A percentile compares a stretch with the other conserved stretches of the same genome.
phyloP scores from a whole-genome alignment of 768 basidiomycete species.

The Goffeauzyma gilvescens region DNA sequence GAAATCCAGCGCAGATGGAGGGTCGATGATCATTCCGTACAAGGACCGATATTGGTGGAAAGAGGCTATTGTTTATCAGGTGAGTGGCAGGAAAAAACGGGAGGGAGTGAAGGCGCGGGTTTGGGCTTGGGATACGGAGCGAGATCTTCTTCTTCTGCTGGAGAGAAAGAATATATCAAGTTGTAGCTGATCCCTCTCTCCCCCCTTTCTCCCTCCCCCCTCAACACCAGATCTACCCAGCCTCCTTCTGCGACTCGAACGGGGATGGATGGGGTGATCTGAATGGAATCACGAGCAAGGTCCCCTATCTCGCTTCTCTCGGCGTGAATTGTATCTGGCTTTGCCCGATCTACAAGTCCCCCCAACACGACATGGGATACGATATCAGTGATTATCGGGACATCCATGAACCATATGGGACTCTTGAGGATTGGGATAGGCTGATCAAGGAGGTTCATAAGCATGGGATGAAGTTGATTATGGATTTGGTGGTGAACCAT shows the following conservation, averaged over 20 bases:
- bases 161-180: neutral
- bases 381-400: slow-evolving; percentile 32
- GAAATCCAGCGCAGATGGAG: too few relatives aligned
- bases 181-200: neutral
- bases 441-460: slow-evolving; percentile 36
- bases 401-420: slow-evolving; percentile 42
- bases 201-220: neutral
- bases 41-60: slow-evolving; percentile 30
- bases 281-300: slow-evolving; percentile 44
- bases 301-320: slow-evolving; percentile 51
- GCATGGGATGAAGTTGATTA: slow-evolving; percentile 53
- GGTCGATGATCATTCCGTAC: slow-evolving; percentile 2
- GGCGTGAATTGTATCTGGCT: slow-evolving; percentile 55
- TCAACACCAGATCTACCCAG: slow-evolving; percentile 44
- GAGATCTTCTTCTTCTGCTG: neutral
- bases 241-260: slow-evolving; percentile 53
- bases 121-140: neutral
- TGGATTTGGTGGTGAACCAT: slow-evolving; percentile 63
- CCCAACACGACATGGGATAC: slow-evolving; percentile 55
- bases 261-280: slow-evolving; percentile 51
- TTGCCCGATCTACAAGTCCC: slow-evolving; percentile 50
- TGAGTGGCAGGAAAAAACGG: neutral
- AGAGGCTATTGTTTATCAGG: slow-evolving; percentile 42
- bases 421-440: slow-evolving; percentile 1
- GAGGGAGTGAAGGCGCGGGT: too few relatives aligned